phyloP scores from a whole-genome alignment of 306 rosid genomes.

The Adenanthera pavonina region DNA sequence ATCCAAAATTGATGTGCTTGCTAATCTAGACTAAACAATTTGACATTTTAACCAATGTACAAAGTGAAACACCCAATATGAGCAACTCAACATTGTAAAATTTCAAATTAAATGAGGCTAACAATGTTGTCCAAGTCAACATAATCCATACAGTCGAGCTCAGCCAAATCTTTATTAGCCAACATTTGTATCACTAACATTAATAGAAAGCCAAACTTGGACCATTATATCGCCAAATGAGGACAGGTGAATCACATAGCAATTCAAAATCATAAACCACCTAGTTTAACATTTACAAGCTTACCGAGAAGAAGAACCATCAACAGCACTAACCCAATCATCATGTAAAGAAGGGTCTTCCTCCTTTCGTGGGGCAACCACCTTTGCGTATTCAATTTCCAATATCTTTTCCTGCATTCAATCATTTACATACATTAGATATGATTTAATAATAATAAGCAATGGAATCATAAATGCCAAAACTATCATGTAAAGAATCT shows the following conservation, averaged over 20 bases:
- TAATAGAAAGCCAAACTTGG: conserved; percentile 15
- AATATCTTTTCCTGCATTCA: conserved; percentile 70
- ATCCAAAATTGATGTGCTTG: conserved; percentile 12
- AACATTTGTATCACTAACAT: background rate
- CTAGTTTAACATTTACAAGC: conserved; percentile 34
- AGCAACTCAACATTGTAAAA: background rate
- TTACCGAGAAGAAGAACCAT: conserved; percentile 88
- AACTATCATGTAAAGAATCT: background rate
- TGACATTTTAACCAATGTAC: background rate
- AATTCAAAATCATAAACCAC: background rate
- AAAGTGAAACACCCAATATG: conserved; percentile 6
- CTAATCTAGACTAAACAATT: background rate
- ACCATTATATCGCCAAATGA: background rate
- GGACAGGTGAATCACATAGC: background rate
- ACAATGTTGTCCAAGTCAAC: background rate
- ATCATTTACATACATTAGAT: conserved; percentile 33
- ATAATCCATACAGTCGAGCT: conserved; percentile 9
- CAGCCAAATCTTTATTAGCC: conserved; percentile 19
- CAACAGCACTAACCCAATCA: conserved; percentile 98
- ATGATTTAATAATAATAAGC: conserved; percentile 1
- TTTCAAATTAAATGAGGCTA: background rate
- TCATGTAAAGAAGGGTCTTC: conserved; percentile 86
- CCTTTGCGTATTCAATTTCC: conserved; percentile 83
- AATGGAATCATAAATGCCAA: background rate
- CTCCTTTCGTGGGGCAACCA: conserved; percentile 80